Conservation (phyloP, 768 basidiomycete species). For the Epithele typhae region DNA sequence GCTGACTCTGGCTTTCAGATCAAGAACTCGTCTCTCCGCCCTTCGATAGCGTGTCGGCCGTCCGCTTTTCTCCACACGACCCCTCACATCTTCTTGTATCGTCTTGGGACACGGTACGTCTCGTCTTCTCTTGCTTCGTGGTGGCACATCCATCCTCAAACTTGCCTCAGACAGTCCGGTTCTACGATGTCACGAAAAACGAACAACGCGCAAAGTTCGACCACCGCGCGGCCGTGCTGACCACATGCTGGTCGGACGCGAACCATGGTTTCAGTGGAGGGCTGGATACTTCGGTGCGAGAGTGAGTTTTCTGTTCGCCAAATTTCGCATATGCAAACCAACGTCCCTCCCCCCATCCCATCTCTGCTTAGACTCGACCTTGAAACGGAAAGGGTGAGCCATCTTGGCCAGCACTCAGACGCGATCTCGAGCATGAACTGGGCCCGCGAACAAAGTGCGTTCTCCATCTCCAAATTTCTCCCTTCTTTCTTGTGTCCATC, state of each 20-base stretch:
- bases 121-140: neutral
- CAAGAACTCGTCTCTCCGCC: conserved; percentile 63
- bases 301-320: conserved; percentile 46
- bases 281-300: conserved; percentile 75
- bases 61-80: conserved; percentile 77
- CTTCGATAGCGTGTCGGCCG: conserved; percentile 78
- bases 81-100: conserved; percentile 78
- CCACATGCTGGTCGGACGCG: conserved; percentile 68
- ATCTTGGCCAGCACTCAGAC: conserved; percentile 79
- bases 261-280: conserved; percentile 80
- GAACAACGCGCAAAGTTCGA: conserved; percentile 79
- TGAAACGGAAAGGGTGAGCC: conserved; percentile 60
- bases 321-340: neutral
- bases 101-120: conserved; percentile 81
- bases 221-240: conserved; percentile 85
- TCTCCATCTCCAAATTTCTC: neutral
- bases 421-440: conserved; percentile 76
- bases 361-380: conserved; percentile 67
- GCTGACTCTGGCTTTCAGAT: conserved; percentile 12
- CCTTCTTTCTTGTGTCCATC: neutral
- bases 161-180: conserved; percentile 47
- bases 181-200: conserved; percentile 51
- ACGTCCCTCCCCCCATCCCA: neutral
- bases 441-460: conserved; percentile 59
- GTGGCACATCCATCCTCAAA: too few species aligned